Percentiles rank a stretch among this genome's conserved stretches.
Evolutionary conservation across 2,329 filamentous ascomycete genomes (phyloP).

Genomic region (Cytospora mali): DNA sequence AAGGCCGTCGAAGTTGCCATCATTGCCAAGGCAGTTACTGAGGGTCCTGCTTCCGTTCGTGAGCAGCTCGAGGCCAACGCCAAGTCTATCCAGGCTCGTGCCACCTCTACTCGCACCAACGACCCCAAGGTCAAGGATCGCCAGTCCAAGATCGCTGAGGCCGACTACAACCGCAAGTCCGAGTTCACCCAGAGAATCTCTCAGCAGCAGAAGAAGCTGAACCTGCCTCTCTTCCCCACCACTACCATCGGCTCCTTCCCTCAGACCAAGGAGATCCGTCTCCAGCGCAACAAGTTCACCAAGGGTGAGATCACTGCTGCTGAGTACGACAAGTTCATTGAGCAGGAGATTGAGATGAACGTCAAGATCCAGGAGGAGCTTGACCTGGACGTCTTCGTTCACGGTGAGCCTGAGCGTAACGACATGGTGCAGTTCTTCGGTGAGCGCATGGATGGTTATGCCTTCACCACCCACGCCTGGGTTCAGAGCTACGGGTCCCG

Average conservation of each 20-base stretch:
- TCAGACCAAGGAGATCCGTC: constrained; percentile 97
- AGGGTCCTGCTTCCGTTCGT: constrained; percentile 83
- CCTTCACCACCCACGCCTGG: constrained; percentile 99
- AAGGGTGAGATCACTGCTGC: constrained; percentile 93
- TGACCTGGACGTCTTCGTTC: constrained; percentile 93
- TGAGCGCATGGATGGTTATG: constrained; percentile 94
- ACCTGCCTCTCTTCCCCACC: constrained; percentile 95
- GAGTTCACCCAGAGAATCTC: constrained; percentile 82
- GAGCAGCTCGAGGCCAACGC: constrained; percentile 95
- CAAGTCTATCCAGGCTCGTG: constrained; percentile 88
- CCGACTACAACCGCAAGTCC: constrained; percentile 92
- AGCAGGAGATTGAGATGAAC: constrained; percentile 95
- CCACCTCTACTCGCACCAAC: constrained; percentile 93
- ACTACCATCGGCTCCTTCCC: constrained; percentile 99
- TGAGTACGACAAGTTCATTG: constrained; percentile 98
- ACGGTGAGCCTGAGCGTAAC: constrained; percentile 99
- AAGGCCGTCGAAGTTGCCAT: constrained; percentile 89
- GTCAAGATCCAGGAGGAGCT: constrained; percentile 98
- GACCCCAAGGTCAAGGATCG: constrained; percentile 96
- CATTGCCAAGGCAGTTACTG: constrained; percentile 95
- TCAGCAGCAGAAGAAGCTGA: constrained; percentile 89
- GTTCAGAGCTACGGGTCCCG: constrained; percentile 97
- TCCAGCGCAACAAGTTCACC: constrained; percentile 97
- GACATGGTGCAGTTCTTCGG: constrained; percentile 99
- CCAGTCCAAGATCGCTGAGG: constrained; percentile 80